Conservation (phyloP, 768 basidiomycete species). For the Leucosporidium yakuticum region DNA sequence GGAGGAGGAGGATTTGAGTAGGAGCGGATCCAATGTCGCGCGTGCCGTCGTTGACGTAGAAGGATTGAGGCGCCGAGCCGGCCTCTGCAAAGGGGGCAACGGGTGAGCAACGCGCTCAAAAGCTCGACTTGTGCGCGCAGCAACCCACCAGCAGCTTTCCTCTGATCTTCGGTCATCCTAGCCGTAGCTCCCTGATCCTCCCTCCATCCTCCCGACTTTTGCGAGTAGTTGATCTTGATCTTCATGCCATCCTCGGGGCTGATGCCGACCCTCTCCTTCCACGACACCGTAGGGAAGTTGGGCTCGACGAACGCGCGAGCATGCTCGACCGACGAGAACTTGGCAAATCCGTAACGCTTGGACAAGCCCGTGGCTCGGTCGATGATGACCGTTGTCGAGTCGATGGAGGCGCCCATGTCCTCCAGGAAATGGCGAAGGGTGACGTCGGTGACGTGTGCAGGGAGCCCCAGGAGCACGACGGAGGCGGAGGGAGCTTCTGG, state of each 20-base stretch:
- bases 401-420: conserved; percentile 40
- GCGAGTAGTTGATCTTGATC: conserved; percentile 86
- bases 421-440: conserved; percentile 42
- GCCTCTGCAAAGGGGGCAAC: conserved; percentile 45
- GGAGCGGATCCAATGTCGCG: conserved; percentile 88
- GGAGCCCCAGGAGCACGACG: conserved; percentile 37
- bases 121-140: not conserved
- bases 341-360: conserved; percentile 95
- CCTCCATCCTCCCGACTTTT: conserved; percentile 31
- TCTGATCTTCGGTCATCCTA: conserved; percentile 28
- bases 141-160: conserved; percentile 7
- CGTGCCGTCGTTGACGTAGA: conserved; percentile 77
- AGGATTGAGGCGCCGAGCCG: conserved; percentile 53
- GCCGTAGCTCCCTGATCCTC: conserved; percentile 64
- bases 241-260: conserved; percentile 66
- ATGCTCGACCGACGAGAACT: conserved; percentile 77
- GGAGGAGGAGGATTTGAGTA: conserved; percentile 72
- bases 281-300: conserved; percentile 80
- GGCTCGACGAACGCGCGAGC: conserved; percentile 87
- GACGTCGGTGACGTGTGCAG: conserved; percentile 33
- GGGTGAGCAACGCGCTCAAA: not conserved
- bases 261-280: conserved; percentile 82
- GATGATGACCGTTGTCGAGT: conserved; percentile 73
- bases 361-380: conserved; percentile 91
- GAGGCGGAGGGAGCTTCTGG: conserved; percentile 35